Evolutionary conservation across 2,329 filamentous ascomycete genomes (phyloP), one percentile per base, ranked within the genome.

Genomic region (Penicillium sp.): DNA sequence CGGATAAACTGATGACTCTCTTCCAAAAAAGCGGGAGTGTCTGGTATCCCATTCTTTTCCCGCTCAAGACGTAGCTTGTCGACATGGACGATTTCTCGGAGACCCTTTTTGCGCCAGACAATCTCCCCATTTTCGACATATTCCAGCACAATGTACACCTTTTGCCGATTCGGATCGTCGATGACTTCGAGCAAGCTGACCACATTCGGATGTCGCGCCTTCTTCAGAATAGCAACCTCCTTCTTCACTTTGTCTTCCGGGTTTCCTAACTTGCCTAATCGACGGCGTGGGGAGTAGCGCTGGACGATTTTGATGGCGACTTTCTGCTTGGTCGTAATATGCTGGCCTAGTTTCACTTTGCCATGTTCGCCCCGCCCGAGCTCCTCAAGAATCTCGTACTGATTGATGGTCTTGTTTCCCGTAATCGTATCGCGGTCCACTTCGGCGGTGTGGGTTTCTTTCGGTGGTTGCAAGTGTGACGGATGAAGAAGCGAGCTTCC

Each of bases 281-380:
- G 87, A 48, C 91, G 84, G 62, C 89, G 89, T 74, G 95, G 96
- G 44, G 92, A 95, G 67, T 93, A 95, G 31, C 93, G 84, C 50
- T 95, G 89, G 39, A 99, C 95, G 62, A 99, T 99, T 75, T 99
- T 99, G 79, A 99, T 96, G 49, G 93, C 93, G 3, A 99, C 92
- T 65, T 86, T 86, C 45, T 88, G 84, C 53, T 80, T 80, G 1
- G 82, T 90, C 48, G 84, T 77, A 38, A 89, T 76, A 66, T 95
- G 90, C 46, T 89, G 83, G 40, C 91, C 93, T 40, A 96, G 79
- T 73, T 99, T 99, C 65, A 99, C 93, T 75, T 97, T 99, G 64
- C 93, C 93, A 68, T 99, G 93, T 63, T 95, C 89, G 42, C 93
- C 93, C 52, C 93, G 87, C 47, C 93, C 93, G 46, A 99, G 88